A percentile compares a stretch with the other conserved stretches of the same genome.
phyloP scores from a whole-genome alignment of 768 basidiomycete species.

The Leccinellum luteum region DNA sequence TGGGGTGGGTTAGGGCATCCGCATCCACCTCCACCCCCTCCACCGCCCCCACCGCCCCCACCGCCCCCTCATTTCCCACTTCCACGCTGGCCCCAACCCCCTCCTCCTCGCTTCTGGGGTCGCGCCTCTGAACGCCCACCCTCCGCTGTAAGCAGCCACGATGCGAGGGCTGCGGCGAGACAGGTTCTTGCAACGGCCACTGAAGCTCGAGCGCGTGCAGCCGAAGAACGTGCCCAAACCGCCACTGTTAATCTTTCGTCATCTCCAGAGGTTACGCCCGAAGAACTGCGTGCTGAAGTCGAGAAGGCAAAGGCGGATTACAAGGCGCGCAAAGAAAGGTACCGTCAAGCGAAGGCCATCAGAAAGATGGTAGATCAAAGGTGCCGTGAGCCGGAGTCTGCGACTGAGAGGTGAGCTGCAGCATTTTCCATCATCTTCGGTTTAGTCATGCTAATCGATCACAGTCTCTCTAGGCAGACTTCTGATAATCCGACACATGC shows the following conservation, averaged over 20 bases:
- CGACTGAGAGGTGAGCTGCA: constrained; percentile 27
- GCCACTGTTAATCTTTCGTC: background rate
- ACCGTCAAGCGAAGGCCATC: constrained; percentile 56
- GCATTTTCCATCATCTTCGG: background rate
- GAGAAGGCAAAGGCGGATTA: constrained; percentile 67
- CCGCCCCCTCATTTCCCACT: constrained; percentile 1
- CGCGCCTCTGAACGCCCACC: constrained; percentile 2
- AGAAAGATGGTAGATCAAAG: constrained; percentile 40
- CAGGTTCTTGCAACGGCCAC: constrained; percentile 19
- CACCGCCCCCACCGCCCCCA: constrained; percentile 22
- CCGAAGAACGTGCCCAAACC: constrained; percentile 1
- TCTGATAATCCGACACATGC: constrained; percentile 18
- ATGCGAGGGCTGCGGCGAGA: constrained; percentile 10
- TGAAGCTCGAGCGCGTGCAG: constrained; percentile 12
- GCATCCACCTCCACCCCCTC: background rate
- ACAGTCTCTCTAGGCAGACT: constrained; percentile 27
- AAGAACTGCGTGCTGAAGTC: constrained; percentile 40
- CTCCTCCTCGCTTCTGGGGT: constrained; percentile 22
- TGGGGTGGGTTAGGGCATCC: no score
- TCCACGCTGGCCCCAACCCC: constrained; percentile 27
- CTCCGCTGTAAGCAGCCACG: background rate
- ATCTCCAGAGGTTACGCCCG: constrained; percentile 9
- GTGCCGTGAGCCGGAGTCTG: constrained; percentile 15
- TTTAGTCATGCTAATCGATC: constrained; percentile 6
- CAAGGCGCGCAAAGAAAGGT: constrained; percentile 67